Evolutionary conservation across 805 yeast genomes (phyloP), one percentile per base, ranked within the genome.

Genomic region (Saitoella complicata): DNA sequence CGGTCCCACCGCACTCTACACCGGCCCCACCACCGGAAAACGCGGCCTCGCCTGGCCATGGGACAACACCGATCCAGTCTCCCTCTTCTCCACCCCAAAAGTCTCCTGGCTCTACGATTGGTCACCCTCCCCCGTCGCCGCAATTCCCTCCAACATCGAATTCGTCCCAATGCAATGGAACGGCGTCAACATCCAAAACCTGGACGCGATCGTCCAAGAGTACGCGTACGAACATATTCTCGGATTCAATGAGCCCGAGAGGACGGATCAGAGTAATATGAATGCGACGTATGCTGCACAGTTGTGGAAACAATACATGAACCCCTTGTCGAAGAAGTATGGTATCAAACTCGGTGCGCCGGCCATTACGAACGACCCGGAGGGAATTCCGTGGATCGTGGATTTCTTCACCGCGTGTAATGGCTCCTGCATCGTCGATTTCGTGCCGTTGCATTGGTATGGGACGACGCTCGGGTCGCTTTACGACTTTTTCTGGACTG

Each of bases 181-280:
- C 21, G 21, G 21, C 21, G 21, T 21, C 21, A 33, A 33, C 11
- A 33, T 33, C 4, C 11, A 33, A 9, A 33, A 33, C 11, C 37
- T 33, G 10, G 32, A 30, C 32, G 38, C 43, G 1, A 31, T 12
- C 13, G 11, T 21, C 12, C 12, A 33, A 11, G 9, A n/a, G 7
- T 32, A 21, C 13, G 38, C 32, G 6, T 41, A 37, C n/a, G 12
- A 21, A 6, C 7, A 13, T 12, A 32, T 41, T 9, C 9, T 41
- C 8, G 43, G 43, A 10, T 41, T 41, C 21, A 41, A 41, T 2
- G 43, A 41, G 32, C 43, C 43, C n/a, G 43, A 41, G n/a, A 10
- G 11, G 31, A 32, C n/a, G 30, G 36, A 32, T n/a, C 31, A 39
- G 29, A 12, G 8, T 21, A 33, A 33, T n/a, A 33, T 41, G 31